Base-by-base conservation (phyloP, 2,329 filamentous ascomycete genomes). In the Salinomyces thailandicus region DNA sequence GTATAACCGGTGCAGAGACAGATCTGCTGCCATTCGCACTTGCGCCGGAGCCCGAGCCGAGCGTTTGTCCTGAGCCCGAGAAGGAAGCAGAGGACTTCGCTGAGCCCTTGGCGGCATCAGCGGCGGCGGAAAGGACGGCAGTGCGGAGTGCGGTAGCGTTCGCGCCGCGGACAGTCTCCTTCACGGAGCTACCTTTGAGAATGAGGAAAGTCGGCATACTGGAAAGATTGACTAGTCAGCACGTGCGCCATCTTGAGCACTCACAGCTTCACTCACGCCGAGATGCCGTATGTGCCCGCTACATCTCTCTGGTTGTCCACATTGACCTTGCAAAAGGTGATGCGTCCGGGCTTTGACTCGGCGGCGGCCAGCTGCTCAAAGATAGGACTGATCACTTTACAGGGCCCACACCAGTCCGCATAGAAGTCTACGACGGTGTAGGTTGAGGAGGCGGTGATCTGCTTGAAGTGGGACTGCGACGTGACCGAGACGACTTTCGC, bases 291-390 rank as follows among this genome's bases (percentile, higher is more conserved):
- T 32, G 69, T 64, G 38, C 56, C 52, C 12, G 71, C 68, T 5
- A 73, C 60, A 26, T 67, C 62, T 27, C 63, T 59, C 44, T 69
- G 62, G 32, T 63, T 63, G 46, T 75, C 71, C 11, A 74, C 71
- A 39, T 75, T 67, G 19, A 74, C 64, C 58, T 74, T 72, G 44
- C 63, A 60, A 49, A 75, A 74, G 18, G 63, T 62, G 15, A 73
- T 55, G 26, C 59, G 60, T 12, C 62, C 62, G 0, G 62, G 59
- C 39, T 66, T 63, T 16, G 59, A 49, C 50, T 73, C 68, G 31
- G 64, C 61, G 36, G 67, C 62, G 40, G 69, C 71, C 37, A 73
- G 61, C 46, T 67, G 58, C 37, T 66, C 64, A 50, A 73, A 66
- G 43, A 67, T 58, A 18, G 71, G 71, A 3, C 64, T 63, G 37